phyloP scores from a whole-genome alignment of 225 moss, liverwort and hornwort species.

The Thuidium tamariscinum region DNA sequence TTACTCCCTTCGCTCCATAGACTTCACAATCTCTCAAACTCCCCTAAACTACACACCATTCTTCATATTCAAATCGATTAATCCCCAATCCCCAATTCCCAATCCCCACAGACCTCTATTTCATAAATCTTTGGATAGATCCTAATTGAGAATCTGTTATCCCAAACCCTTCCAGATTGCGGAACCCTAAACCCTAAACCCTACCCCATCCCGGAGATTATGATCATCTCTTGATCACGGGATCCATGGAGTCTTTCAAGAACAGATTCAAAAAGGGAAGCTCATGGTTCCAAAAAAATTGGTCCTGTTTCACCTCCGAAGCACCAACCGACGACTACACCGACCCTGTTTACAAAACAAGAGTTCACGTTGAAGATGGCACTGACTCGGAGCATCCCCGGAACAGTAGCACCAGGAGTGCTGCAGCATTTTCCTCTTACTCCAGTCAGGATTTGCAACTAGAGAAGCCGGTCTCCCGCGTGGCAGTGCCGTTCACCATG shows the following conservation, averaged over 20 bases:
- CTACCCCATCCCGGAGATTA: background rate
- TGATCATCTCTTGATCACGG: background rate
- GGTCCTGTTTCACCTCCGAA: background rate
- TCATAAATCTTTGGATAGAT: background rate
- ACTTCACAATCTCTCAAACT: background rate
- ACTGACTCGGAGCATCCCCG: background rate
- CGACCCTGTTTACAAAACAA: background rate
- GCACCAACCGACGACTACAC: background rate
- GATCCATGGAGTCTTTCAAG: background rate
- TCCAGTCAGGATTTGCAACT: background rate
- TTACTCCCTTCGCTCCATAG: background rate
- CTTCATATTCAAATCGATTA: background rate
- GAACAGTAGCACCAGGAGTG: background rate
- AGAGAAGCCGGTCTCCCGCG: background rate
- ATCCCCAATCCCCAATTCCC: background rate
- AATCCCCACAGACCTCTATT: background rate
- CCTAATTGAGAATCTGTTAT: background rate
- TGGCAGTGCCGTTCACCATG: conserved; percentile 43
- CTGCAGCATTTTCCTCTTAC: background rate
- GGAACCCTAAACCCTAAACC: background rate
- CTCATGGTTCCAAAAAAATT: background rate
- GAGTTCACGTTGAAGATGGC: background rate
- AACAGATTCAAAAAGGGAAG: background rate
- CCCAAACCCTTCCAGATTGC: background rate
- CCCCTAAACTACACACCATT: background rate